These are phyloP conservation scores for Mitragyna speciosa DNA, from an alignment of 257 asterid genomes.

Conservation along the genomic window DNA sequence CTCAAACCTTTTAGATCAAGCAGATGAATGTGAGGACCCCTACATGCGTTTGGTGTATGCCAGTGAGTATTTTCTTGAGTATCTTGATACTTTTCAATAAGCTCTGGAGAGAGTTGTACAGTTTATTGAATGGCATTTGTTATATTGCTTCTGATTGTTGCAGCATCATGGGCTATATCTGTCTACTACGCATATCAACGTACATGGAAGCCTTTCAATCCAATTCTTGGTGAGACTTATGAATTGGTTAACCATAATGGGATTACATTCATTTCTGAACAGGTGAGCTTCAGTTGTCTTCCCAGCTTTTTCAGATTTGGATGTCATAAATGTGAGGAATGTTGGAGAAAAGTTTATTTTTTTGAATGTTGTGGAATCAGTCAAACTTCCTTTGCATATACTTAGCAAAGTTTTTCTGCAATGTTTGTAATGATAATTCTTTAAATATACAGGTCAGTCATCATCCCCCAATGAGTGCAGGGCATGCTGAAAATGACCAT, in stretches of 20 bases:
- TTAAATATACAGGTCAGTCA: constrained; percentile 48
- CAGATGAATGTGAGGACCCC: constrained; percentile 95
- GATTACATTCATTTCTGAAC: constrained; percentile 84
- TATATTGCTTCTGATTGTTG: constrained; percentile 20
- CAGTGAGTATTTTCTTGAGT: constrained; percentile 28
- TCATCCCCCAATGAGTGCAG: constrained; percentile 99
- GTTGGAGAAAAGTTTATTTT: not conserved
- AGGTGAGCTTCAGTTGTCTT: constrained; percentile 42
- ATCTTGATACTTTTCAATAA: not conserved
- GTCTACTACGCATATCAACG: constrained; percentile 91
- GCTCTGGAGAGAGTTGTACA: not conserved
- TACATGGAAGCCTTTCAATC: constrained; percentile 99
- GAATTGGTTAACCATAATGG: constrained; percentile 90
- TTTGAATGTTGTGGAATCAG: not conserved
- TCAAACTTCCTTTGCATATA: not conserved
- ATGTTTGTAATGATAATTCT: not conserved
- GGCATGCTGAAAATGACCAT: constrained; percentile 93
- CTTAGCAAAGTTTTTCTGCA: not conserved
- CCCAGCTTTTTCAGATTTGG: not conserved
- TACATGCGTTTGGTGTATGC: constrained; percentile 91
- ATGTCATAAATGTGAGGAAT: not conserved
- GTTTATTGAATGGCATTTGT: not conserved
- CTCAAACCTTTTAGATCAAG: constrained; percentile 79
- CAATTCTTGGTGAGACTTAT: constrained; percentile 97
- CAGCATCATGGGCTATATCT: constrained; percentile 95